Percentiles rank a stretch among this genome's conserved stretches.
Evolutionary conservation across 2,329 filamentous ascomycete species (phyloP).

Genomic region (Beauveria sp.): DNA sequence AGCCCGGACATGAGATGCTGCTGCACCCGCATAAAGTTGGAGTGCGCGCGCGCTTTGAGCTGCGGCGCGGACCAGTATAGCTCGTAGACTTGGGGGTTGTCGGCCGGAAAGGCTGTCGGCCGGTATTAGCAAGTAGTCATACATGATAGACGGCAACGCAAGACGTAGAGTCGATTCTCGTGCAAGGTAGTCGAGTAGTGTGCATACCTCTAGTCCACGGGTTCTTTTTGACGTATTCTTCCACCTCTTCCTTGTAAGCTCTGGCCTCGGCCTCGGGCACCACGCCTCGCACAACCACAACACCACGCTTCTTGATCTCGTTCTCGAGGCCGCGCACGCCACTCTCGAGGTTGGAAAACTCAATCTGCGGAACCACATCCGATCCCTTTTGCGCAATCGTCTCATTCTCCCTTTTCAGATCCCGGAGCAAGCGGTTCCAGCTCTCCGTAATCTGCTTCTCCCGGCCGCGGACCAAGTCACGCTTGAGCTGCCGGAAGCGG

Average conservation of each 20-base stretch:
- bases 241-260: conserved; percentile 55
- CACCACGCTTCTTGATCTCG: conserved; percentile 54
- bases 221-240: conserved; percentile 59
- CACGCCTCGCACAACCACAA: conserved; percentile 57
- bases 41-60: conserved; percentile 58
- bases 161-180: neutral
- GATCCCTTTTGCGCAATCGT: conserved; percentile 37
- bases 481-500: conserved; percentile 49
- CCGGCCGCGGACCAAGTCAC: conserved; percentile 40
- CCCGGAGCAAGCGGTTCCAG: conserved; percentile 41
- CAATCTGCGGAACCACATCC: conserved; percentile 43
- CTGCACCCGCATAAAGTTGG: conserved; percentile 55
- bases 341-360: conserved; percentile 36
- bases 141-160: no score
- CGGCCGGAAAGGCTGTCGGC: conserved; percentile 51
- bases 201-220: conserved; percentile 44
- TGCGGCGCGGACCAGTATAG: conserved; percentile 69
- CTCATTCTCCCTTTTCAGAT: conserved; percentile 40
- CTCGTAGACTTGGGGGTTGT: conserved; percentile 65
- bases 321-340: conserved; percentile 29
- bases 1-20: conserved; percentile 51
- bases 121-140: neutral
- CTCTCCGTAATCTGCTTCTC: conserved; percentile 39
- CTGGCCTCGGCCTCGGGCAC: conserved; percentile 56
- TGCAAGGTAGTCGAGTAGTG: neutral